phyloP scores from a whole-genome alignment of 139 green algal species.

The Chlorokybus atmophyticus region DNA sequence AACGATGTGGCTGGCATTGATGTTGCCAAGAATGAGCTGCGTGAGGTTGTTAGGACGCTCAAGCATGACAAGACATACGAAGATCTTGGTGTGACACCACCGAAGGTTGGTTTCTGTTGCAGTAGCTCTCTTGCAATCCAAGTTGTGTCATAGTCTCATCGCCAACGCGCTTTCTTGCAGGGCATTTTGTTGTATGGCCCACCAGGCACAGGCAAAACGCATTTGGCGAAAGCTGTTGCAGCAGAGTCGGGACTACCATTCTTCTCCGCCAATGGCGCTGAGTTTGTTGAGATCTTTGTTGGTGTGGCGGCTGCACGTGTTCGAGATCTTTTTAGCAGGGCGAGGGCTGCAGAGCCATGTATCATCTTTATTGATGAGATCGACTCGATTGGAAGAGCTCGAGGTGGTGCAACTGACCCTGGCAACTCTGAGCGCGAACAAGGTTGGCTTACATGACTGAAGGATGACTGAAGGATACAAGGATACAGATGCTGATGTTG shows the following conservation, averaged over 20 bases:
- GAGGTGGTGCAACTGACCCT: conserved; percentile 1
- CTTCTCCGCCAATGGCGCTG: conserved; percentile 71
- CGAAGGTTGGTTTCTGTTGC: conserved; percentile 42
- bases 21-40: conserved; percentile 63
- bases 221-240: conserved; percentile 41
- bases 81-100: conserved; percentile 54
- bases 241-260: conserved; percentile 67
- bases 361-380: conserved; percentile 98
- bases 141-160: too few relatives aligned
- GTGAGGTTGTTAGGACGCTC: conserved; percentile 55
- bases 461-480: too few relatives aligned
- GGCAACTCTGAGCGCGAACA: conserved; percentile 55
- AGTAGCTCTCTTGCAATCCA: not conserved
- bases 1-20: conserved; percentile 58
- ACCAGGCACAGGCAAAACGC: conserved; percentile 77
- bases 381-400: conserved; percentile 66
- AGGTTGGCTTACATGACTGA: too few relatives aligned
- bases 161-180: too few relatives aligned
- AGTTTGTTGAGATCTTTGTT: conserved; percentile 99
- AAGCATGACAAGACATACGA: conserved; percentile 64
- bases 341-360: conserved; percentile 56
- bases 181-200: conserved; percentile 81
- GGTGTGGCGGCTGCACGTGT: conserved; percentile 75
- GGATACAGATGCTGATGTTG: too few relatives aligned
- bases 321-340: conserved; percentile 87